Conservation (phyloP, 495 filamentous ascomycete species). For the Umbilicaria muhlenbergii region DNA sequence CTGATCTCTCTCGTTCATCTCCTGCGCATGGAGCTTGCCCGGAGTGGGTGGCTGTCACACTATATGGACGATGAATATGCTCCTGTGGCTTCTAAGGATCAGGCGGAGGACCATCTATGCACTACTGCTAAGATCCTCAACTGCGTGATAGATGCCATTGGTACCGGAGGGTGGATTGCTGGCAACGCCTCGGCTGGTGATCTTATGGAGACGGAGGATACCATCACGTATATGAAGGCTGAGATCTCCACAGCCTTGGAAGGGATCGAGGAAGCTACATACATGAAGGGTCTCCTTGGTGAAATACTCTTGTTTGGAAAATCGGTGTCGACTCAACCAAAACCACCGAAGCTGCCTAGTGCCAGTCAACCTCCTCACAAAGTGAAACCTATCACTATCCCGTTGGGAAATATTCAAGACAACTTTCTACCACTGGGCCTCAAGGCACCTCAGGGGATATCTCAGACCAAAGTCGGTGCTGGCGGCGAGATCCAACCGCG, state of each 20-base stretch:
- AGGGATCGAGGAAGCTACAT: constrained; percentile 57
- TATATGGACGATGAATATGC: constrained; percentile 42
- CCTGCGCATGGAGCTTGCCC: constrained; percentile 47
- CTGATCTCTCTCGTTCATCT: constrained; percentile 58
- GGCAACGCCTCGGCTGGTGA: constrained; percentile 35
- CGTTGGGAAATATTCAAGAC: constrained; percentile 16
- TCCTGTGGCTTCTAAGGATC: constrained; percentile 36
- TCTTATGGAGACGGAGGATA: constrained; percentile 40
- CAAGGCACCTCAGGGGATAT: constrained; percentile 40
- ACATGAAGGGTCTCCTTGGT: constrained; percentile 48
- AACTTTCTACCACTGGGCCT: constrained; percentile 54
- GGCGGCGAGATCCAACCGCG: constrained; percentile 47
- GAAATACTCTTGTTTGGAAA: constrained; percentile 55
- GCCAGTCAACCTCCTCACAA: constrained; percentile 13
- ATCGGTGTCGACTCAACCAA: constrained; percentile 18
- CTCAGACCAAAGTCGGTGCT: constrained; percentile 40
- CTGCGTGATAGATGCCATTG: constrained; percentile 71
- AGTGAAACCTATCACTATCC: constrained; percentile 6
- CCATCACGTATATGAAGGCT: constrained; percentile 48
- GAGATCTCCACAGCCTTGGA: constrained; percentile 65
- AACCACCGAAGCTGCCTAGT: constrained; percentile 3
- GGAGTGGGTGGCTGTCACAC: constrained; percentile 52
- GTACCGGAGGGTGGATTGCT: constrained; percentile 65
- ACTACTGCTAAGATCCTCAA: constrained; percentile 50
- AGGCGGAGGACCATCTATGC: constrained; percentile 27